Percentiles rank a stretch among this genome's conserved stretches.
Conservation (phyloP, 331 rosid species). For the Pyracantha coccinea region DNA sequence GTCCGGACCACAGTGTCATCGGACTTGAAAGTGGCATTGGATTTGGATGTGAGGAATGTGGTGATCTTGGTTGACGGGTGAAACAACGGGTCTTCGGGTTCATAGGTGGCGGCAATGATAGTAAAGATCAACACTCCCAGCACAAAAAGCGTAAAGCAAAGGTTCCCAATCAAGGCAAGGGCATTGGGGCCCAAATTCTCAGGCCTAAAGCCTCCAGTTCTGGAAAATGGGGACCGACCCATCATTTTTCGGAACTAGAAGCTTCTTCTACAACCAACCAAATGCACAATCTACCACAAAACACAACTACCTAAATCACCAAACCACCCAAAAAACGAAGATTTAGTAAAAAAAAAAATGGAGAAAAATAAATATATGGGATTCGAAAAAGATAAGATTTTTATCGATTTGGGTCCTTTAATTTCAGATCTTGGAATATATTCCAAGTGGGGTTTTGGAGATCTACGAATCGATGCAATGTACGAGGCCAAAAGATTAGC, state of each 20-base stretch:
- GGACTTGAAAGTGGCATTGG: conserved; percentile 93
- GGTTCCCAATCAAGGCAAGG: conserved; percentile 78
- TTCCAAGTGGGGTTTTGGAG: conserved; percentile 7
- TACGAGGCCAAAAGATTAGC: background rate
- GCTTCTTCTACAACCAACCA: conserved; percentile 4
- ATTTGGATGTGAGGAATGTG: conserved; percentile 73
- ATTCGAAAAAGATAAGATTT: background rate
- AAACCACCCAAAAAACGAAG: background rate
- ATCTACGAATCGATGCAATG: conserved; percentile 11
- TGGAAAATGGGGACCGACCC: conserved; percentile 53
- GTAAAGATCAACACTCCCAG: conserved; percentile 81
- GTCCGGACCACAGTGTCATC: conserved; percentile 72
- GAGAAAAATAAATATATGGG: background rate
- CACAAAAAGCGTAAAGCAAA: conserved; percentile 82
- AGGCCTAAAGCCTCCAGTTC: conserved; percentile 65
- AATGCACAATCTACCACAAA: background rate
- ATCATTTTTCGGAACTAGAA: conserved; percentile 23
- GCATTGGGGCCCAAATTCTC: conserved; percentile 83
- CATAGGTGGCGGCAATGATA: conserved; percentile 88
- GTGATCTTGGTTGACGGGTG: conserved; percentile 88
- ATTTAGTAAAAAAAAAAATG: background rate
- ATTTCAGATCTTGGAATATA: conserved; percentile 38
- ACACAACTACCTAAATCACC: conserved; percentile 16
- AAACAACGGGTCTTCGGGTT: conserved; percentile 95
- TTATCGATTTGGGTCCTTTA: background rate